Evolutionary conservation across 139 green algal genomes (phyloP), one percentile per base, ranked within the genome.

Genomic region (Chlamydomonas incerta): DNA sequence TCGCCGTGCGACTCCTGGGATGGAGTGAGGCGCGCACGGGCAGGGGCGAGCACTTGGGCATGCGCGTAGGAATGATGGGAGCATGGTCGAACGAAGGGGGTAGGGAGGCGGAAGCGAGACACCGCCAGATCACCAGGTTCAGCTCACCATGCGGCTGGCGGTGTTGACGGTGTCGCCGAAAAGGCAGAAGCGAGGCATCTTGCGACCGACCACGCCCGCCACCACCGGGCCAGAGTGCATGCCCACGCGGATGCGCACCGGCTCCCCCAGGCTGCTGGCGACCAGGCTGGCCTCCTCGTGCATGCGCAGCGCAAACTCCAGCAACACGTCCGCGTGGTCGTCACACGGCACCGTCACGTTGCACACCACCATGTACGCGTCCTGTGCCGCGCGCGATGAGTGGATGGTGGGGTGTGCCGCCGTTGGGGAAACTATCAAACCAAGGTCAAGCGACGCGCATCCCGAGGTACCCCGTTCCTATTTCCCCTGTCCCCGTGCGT

Each of bases 121-220:
- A 29, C 3, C 47, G 5, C 35, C 47, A 31, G 11, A 46, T 17
- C 5, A 41, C n/a, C 72, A 47, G 4, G 65, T 28, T 46, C 11
- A 13, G n/a, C 65, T 1, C n/a, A 29, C 34, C 34, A 6, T 28
- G 41, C 15, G 13, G 31, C 46, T 4, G 26, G 74, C 77, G 63
- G 63, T 74, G 77, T 84, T 84, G 46, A 84, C 77, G 13, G 63
- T 84, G 65, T 84, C 77, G 46, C 77, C 89, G 75, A 92, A 92
- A 0, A 90, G 73, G 70, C 82, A 89, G 74, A 89, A 92, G 29
- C 89, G 72, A 24, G 76, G 86, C 74, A 80, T 88, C 28, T 71
- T 87, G 28, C 68, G 85, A 46, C 89, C 89, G 55, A 92, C 89
- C 46, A 92, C 83, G 57, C 85, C 72, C 13, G 69, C 57, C 76